Percentiles rank a stretch among this genome's conserved stretches.
Conservation (phyloP, 2,329 filamentous ascomycete species). For the Lachnellula occidentalis region DNA sequence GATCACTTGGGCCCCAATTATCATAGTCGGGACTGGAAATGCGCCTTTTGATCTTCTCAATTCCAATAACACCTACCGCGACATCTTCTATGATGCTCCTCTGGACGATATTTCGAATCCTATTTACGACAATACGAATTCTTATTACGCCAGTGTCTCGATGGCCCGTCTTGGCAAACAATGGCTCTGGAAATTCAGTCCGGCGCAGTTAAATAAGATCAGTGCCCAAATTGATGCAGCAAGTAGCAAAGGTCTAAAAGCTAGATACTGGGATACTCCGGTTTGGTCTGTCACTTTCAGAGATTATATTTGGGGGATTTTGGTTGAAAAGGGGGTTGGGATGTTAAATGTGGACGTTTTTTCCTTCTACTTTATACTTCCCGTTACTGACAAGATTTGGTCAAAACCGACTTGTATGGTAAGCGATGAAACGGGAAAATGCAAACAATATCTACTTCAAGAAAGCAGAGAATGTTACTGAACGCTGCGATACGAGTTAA, state of each 20-base stretch:
- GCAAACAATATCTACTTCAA: not conserved
- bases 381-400: not conserved
- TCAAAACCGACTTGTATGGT: not conserved
- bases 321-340: constrained; percentile 49
- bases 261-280: constrained; percentile 54
- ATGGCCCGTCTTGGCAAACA: constrained; percentile 37
- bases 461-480: not conserved
- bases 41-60: constrained; percentile 50
- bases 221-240: constrained; percentile 38
- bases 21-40: constrained; percentile 61
- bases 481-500: not conserved
- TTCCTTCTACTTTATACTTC: constrained; percentile 26
- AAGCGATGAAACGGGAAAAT: not conserved
- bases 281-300: constrained; percentile 46
- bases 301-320: constrained; percentile 47
- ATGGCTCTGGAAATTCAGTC: constrained; percentile 42
- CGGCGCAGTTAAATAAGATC: constrained; percentile 37
- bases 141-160: constrained; percentile 57
- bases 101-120: constrained; percentile 32
- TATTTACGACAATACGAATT: constrained; percentile 48
- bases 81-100: constrained; percentile 62
- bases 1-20: constrained; percentile 50
- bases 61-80: constrained; percentile 45
- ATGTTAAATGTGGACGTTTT: constrained; percentile 54
- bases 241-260: constrained; percentile 45